phyloP scores from a whole-genome alignment of 768 basidiomycete genomes.

The Boletus sensibilis region DNA sequence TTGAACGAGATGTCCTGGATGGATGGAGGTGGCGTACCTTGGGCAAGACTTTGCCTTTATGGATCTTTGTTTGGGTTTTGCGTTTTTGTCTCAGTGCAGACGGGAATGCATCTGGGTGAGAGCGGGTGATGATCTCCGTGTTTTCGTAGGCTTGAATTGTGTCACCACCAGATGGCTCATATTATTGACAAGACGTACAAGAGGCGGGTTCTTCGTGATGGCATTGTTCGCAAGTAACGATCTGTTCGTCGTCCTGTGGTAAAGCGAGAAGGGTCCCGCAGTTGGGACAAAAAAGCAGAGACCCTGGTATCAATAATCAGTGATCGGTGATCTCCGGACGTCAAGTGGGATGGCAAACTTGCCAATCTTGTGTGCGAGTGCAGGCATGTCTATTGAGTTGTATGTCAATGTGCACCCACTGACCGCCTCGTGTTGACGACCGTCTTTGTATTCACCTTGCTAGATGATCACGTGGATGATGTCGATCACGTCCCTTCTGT shows the following conservation, averaged over 20 bases:
- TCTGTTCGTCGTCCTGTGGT: conserved; percentile 69
- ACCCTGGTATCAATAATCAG: conserved; percentile 50
- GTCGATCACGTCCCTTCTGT: conserved; percentile 16
- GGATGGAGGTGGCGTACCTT: conserved; percentile 46
- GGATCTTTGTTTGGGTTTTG: conserved; percentile 83
- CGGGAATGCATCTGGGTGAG: conserved; percentile 93
- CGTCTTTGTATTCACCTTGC: conserved; percentile 9
- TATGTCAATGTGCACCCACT: conserved; percentile 13
- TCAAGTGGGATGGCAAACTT: conserved; percentile 12
- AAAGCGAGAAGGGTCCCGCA: conserved; percentile 89
- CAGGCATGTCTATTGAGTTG: conserved; percentile 16
- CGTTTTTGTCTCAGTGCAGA: conserved; percentile 82
- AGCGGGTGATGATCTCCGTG: conserved; percentile 83
- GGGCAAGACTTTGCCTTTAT: conserved; percentile 66
- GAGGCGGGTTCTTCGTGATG: conserved; percentile 81
- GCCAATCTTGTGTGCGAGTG: conserved; percentile 51
- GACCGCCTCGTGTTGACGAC: conserved; percentile 6
- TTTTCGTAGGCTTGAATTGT: conserved; percentile 78
- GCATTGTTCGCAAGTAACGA: conserved; percentile 89
- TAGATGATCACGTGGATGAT: conserved; percentile 18
- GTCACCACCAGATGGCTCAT: not conserved
- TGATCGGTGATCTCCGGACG: not conserved
- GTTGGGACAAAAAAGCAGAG: conserved; percentile 89
- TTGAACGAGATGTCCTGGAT: not conserved
- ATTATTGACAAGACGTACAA: conserved; percentile 55